Evolutionary conservation across 257 asterid species (phyloP).

Genomic region (Verbena officinalis): DNA sequence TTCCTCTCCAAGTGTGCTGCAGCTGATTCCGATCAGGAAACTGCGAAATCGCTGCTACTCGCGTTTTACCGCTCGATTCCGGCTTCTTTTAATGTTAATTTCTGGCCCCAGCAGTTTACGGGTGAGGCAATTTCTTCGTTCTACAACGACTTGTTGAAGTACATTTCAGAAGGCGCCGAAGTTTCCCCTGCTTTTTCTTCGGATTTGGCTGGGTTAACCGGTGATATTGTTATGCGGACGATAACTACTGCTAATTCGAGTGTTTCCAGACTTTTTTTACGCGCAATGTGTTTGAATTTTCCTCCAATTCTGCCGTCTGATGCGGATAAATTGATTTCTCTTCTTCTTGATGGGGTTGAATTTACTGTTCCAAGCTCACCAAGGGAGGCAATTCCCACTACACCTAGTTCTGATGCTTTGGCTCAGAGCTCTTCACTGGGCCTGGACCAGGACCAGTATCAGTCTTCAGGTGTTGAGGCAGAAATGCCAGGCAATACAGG

Average conservation of each 20-base stretch:
- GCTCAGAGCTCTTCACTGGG: conserved; percentile 57
- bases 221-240: conserved; percentile 69
- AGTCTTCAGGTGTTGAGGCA: conserved; percentile 44
- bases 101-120: conserved; percentile 64
- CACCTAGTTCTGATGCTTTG: conserved; percentile 42
- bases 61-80: conserved; percentile 62
- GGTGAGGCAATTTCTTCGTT: conserved; percentile 46
- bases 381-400: conserved; percentile 39
- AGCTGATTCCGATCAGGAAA: conserved; percentile 35
- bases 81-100: conserved; percentile 36
- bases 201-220: conserved; percentile 75
- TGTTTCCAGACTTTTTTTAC: conserved; percentile 57
- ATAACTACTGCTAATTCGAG: conserved; percentile 43
- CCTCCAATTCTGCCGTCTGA: conserved; percentile 75
- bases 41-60: conserved; percentile 49
- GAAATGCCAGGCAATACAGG: conserved; percentile 12
- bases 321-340: conserved; percentile 61
- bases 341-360: conserved; percentile 73
- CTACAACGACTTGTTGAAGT: conserved; percentile 43
- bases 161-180: conserved; percentile 58
- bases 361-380: conserved; percentile 53
- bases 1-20: conserved; percentile 50
- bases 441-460: conserved; percentile 45
- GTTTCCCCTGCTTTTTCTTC: conserved; percentile 60
- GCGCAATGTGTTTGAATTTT: conserved; percentile 63